Evolutionary conservation across 352 stramenopile species (phyloP).

Genomic region (Phytophthora vignae): DNA sequence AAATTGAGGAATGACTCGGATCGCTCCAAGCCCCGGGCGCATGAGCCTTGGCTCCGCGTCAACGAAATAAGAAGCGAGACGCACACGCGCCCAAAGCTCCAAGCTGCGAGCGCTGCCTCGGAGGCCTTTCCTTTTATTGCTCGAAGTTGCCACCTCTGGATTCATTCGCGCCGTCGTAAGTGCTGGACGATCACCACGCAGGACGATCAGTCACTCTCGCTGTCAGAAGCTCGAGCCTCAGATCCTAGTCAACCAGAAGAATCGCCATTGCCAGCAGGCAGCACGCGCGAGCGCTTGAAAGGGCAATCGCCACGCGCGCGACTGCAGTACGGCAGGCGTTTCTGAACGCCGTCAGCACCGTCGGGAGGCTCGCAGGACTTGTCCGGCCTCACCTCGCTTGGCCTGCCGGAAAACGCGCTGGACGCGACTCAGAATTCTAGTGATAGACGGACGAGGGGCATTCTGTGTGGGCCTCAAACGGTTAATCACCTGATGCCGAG

Average conservation of each 20-base stretch:
- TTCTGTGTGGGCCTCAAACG: slow-evolving; percentile 5
- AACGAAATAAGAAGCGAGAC: slow-evolving; percentile 15
- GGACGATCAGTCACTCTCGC: slow-evolving; percentile 10
- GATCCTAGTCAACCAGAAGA: neutral
- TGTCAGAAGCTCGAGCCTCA: slow-evolving; percentile 7
- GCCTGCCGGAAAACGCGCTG: neutral
- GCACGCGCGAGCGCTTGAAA: slow-evolving; percentile 2
- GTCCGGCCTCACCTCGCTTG: slow-evolving; percentile 18
- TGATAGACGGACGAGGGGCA: slow-evolving; percentile 4
- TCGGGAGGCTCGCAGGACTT: slow-evolving; percentile 16
- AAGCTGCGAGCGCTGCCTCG: neutral
- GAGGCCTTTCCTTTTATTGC: slow-evolving; percentile 6
- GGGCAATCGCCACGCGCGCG: slow-evolving; percentile 1
- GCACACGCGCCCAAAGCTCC: neutral
- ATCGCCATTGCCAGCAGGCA: slow-evolving; percentile 23
- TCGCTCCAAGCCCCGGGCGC: neutral
- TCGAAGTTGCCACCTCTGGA: slow-evolving; percentile 9
- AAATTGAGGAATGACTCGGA: slow-evolving; percentile 38
- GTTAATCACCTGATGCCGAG: neutral
- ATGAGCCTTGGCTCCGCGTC: neutral
- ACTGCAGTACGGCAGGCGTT: slow-evolving; percentile 10
- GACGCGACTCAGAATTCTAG: slow-evolving; percentile 26
- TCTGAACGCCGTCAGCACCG: slow-evolving; percentile 16
- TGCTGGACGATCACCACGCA: slow-evolving; percentile 14
- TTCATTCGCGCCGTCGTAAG: slow-evolving; percentile 5